Base-by-base conservation (phyloP, 1,284 basidiomycete species). In the Pseudomicrostroma phylloplanum region DNA sequence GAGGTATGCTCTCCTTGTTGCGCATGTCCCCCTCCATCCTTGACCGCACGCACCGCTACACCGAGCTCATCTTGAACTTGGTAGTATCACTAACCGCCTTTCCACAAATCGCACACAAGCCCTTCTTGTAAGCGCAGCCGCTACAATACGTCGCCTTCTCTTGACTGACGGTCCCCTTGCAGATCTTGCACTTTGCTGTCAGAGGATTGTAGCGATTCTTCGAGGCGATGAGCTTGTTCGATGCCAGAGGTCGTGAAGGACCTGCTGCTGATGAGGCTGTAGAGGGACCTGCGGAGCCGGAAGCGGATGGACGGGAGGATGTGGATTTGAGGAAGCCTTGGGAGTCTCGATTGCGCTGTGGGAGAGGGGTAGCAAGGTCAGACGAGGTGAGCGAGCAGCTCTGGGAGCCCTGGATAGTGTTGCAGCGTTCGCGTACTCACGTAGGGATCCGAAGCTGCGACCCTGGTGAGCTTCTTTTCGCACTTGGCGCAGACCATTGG, bases 41-140 rank as follows among this genome's bases (percentile, higher is more conserved):
- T 36, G 4, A 36, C 30, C 30, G 3, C 9, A 36, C 30, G 30
- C 30, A 36, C 30, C 9, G 46, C 46, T 48, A 23, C 23, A n/a
- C 17, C 12, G 46, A 48, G 30, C 48, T 56, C 57, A 59, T 59
- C 42, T 59, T 59, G 23, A n/a, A 39, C n/a, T 56, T 43, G 23
- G 55, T 60, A n/a, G 62, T 67, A 41, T 72, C 70, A 7, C 71
- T 51, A 53, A 72, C 65, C 42, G 58, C 55, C 59, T 67, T 71
- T 26, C 70, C 70, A 51, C 70, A 72, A 23, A 72, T 72, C n/a
- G 65, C 62, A 54, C 70, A 72, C 43, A 69, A 57, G 0, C 70
- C 69, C 26, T 61, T 59, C 46, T 72, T 72, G 54, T 69, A 72
- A 12, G 70, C 69, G 59, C 70, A 72, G 3, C 51, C 69, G 65